Conservation (phyloP, 352 stramenopile genomes). For the Phytophthora foliorum region DNA sequence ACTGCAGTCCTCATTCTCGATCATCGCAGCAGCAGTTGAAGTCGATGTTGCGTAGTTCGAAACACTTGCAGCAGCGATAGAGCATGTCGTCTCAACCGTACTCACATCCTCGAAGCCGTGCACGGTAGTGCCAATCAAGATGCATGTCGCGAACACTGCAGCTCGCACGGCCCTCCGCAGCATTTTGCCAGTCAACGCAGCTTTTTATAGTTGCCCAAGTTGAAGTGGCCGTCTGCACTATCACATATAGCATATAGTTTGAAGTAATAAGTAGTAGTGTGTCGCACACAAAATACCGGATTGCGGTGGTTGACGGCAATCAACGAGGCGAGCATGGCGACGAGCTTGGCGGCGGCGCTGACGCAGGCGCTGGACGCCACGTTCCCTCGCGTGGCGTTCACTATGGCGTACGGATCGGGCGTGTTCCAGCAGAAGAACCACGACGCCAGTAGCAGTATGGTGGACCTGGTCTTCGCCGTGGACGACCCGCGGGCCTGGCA, state of each 20-base stretch:
- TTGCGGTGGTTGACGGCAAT: slow-evolving; percentile 16
- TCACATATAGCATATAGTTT: neutral
- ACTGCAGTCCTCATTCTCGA: slow-evolving; percentile 36
- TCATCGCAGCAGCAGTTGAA: slow-evolving; percentile 19
- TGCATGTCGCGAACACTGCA: neutral
- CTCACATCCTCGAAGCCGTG: neutral
- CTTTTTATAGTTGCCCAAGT: slow-evolving; percentile 16
- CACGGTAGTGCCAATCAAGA: neutral
- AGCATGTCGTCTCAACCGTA: slow-evolving; percentile 9
- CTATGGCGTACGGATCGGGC: slow-evolving; percentile 88
- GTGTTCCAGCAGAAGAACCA: slow-evolving; percentile 86
- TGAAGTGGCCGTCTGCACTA: slow-evolving; percentile 21
- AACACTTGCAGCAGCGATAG: slow-evolving; percentile 14
- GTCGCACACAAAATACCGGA: too few relatives aligned
- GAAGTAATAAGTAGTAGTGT: too few relatives aligned
- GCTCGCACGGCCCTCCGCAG: slow-evolving; percentile 6
- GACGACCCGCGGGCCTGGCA: slow-evolving; percentile 87
- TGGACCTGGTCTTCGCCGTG: slow-evolving; percentile 92
- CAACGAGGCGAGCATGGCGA: slow-evolving; percentile 25
- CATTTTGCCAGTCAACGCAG: slow-evolving; percentile 3
- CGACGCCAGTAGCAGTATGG: slow-evolving; percentile 82
- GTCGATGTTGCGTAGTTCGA: slow-evolving; percentile 18
- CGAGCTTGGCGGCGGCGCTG: slow-evolving; percentile 47
- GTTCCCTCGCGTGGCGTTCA: slow-evolving; percentile 81
- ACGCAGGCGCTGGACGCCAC: slow-evolving; percentile 60